Evolutionary conservation across 2,329 filamentous ascomycete genomes (phyloP).

Genomic region (Akanthomyces muscarius): DNA sequence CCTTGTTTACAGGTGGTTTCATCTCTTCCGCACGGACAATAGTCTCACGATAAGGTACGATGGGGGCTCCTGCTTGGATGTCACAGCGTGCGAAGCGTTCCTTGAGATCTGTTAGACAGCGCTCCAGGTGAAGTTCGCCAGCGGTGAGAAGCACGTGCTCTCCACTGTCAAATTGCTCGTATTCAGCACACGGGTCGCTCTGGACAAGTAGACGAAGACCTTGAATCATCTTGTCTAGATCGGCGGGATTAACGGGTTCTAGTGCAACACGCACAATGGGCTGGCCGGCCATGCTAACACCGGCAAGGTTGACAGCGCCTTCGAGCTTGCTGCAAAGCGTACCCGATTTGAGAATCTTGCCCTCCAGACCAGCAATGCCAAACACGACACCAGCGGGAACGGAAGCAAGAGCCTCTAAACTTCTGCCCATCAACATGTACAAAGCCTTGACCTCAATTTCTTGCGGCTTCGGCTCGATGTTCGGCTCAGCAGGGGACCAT

Average conservation of each 20-base stretch:
- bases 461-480: constrained; percentile 67
- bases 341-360: constrained; percentile 90
- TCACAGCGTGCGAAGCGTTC: constrained; percentile 93
- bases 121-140: constrained; percentile 88
- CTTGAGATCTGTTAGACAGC: constrained; percentile 87
- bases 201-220: constrained; percentile 85
- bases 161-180: constrained; percentile 86
- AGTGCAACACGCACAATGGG: constrained; percentile 94
- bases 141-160: constrained; percentile 95
- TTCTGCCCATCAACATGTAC: constrained; percentile 94
- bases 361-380: constrained; percentile 87
- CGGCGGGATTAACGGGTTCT: constrained; percentile 86
- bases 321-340: constrained; percentile 85
- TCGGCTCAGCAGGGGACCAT: constrained; percentile 76
- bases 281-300: constrained; percentile 72
- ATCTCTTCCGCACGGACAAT: constrained; percentile 87
- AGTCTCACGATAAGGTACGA: constrained; percentile 92
- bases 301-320: constrained; percentile 85
- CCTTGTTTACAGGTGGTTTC: constrained; percentile 80
- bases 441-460: constrained; percentile 82
- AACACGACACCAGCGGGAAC: constrained; percentile 95
- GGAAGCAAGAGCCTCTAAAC: constrained; percentile 73
- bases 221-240: constrained; percentile 91
- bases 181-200: constrained; percentile 92
- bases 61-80: constrained; percentile 88